These are phyloP conservation scores for Fusarium sp. DNA, from an alignment of 2,329 filamentous ascomycete species.

Conservation along the genomic window DNA sequence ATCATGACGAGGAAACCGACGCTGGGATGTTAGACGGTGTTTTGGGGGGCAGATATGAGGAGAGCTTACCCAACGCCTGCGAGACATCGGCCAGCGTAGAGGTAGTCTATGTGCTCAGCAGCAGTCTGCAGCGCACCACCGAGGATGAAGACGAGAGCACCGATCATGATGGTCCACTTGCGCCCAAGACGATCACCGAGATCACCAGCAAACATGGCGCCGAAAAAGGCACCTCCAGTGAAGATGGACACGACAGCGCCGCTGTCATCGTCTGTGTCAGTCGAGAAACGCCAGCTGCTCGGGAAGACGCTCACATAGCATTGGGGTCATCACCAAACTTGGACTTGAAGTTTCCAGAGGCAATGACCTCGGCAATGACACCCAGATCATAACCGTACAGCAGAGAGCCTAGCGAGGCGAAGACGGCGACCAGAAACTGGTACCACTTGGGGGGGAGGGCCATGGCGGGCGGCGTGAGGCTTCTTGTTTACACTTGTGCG, in stretches of 20 bases:
- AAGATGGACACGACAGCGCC: constrained; percentile 71
- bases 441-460: constrained; percentile 56
- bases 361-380: constrained; percentile 60
- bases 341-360: constrained; percentile 55
- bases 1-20: constrained; percentile 55
- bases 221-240: constrained; percentile 79
- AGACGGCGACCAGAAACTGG: constrained; percentile 60
- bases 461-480: constrained; percentile 43
- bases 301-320: constrained; percentile 43
- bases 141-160: constrained; percentile 74
- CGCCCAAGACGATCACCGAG: constrained; percentile 72
- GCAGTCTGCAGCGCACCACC: constrained; percentile 79
- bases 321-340: constrained; percentile 51
- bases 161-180: constrained; percentile 75
- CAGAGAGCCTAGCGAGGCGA: constrained; percentile 40
- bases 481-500: neutral
- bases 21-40: constrained; percentile 44
- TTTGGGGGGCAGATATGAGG: too few species aligned
- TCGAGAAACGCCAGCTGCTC: fast-evolving
- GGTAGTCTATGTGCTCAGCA: constrained; percentile 64
- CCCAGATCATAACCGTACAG: constrained; percentile 41
- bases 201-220: constrained; percentile 70
- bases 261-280: constrained; percentile 20
- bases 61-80: constrained; percentile 64
- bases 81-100: constrained; percentile 75